These are phyloP conservation scores for Ilyonectria robusta DNA, from an alignment of 2,329 filamentous ascomycete genomes.

Conservation along the genomic window DNA sequence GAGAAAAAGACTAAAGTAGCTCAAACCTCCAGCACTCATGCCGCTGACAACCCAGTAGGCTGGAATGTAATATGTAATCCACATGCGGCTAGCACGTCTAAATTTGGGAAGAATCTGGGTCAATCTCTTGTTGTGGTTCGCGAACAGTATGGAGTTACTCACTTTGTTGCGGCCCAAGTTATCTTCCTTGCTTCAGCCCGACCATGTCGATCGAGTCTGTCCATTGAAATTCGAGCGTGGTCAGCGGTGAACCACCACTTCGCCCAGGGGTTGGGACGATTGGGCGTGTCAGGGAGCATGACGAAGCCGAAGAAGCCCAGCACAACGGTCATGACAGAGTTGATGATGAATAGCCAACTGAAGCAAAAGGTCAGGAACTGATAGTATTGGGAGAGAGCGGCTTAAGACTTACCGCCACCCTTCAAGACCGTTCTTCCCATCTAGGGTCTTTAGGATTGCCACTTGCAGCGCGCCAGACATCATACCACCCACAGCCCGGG, in stretches of 20 bases:
- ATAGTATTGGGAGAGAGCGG: neutral
- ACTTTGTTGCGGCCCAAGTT: conserved; percentile 45
- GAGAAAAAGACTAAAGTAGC: conserved; percentile 53
- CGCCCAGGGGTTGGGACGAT: conserved; percentile 40
- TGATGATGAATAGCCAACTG: conserved; percentile 26
- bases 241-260: conserved; percentile 48
- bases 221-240: conserved; percentile 47
- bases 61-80: conserved; percentile 47
- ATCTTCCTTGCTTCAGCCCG: conserved; percentile 43
- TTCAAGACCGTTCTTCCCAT: conserved; percentile 53
- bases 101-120: neutral
- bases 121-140: neutral
- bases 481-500: conserved; percentile 57
- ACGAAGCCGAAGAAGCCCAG: conserved; percentile 27
- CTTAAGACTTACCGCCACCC: conserved; percentile 56
- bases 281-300: conserved; percentile 23
- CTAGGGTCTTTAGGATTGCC: conserved; percentile 56
- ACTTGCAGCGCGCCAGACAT: conserved; percentile 61
- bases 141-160: neutral
- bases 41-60: conserved; percentile 31
- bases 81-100: conserved; percentile 45
- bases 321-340: conserved; percentile 13
- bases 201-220: conserved; percentile 45
- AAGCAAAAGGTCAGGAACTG: neutral
- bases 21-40: conserved; percentile 18